Evolutionary conservation across 2,329 filamentous ascomycete genomes (phyloP).

Genomic region (Alternaria triticina): DNA sequence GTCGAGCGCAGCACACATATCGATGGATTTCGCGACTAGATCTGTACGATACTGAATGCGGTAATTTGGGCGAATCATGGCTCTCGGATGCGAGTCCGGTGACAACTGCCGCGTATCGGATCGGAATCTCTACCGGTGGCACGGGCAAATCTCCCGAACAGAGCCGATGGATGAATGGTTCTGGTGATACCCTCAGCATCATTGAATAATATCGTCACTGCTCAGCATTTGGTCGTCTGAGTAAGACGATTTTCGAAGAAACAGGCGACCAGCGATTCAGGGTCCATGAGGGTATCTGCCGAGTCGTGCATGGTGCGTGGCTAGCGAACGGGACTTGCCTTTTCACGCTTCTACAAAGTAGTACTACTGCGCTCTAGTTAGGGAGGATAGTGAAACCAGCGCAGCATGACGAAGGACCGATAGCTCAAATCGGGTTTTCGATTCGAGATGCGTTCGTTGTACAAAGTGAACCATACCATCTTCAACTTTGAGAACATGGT

Average conservation of each 20-base stretch:
- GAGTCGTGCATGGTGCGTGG: neutral
- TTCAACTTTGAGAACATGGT: neutral
- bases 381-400: neutral
- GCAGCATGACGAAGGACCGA: constrained; percentile 2
- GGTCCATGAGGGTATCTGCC: neutral
- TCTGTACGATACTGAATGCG: neutral
- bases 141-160: constrained; percentile 3
- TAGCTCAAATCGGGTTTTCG: neutral
- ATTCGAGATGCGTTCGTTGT: neutral
- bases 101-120: constrained; percentile 2
- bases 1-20: neutral
- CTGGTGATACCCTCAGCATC: neutral
- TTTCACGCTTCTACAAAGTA: neutral
- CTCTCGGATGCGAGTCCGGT: neutral
- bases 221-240: neutral
- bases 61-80: constrained; percentile 9
- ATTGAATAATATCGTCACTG: neutral
- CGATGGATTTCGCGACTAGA: neutral
- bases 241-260: neutral
- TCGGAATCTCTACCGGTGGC: constrained; percentile 7
- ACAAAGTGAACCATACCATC: neutral
- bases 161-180: neutral
- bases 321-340: constrained; percentile 2
- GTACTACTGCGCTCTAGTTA: neutral
- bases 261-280: constrained; percentile 1